Evolutionary conservation across 176 grass and related monocot genomes (phyloP).

Genomic region (Ensete glaucum): DNA sequence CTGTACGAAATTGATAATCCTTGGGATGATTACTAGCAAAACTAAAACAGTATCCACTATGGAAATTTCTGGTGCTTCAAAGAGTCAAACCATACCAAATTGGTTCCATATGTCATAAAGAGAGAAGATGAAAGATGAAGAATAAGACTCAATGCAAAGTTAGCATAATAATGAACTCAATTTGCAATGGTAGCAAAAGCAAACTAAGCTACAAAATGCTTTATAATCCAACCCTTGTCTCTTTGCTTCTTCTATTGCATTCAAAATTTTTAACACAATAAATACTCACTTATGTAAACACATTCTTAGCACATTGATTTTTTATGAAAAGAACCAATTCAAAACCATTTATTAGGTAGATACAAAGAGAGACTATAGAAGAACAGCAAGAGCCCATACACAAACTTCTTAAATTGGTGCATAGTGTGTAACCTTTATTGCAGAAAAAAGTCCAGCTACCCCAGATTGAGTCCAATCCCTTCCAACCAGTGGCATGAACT

Average conservation of each 20-base stretch:
- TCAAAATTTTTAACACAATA: neutral
- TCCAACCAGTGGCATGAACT: conserved; percentile 98
- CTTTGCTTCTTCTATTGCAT: neutral
- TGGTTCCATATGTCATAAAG: neutral
- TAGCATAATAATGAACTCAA: neutral
- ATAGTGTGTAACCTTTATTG: conserved; percentile 59
- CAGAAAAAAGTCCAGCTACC: conserved; percentile 89
- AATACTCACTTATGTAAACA: neutral
- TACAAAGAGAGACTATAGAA: neutral
- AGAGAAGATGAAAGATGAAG: neutral
- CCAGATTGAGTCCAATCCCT: conserved; percentile 96
- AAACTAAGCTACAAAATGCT: neutral
- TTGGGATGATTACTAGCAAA: neutral
- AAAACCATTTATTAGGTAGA: neutral
- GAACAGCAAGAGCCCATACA: neutral
- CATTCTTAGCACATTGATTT: neutral
- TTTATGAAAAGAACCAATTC: neutral
- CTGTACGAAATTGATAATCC: no score
- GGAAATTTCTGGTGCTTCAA: neutral
- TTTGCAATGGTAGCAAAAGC: neutral
- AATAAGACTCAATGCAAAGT: neutral
- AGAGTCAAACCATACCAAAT: neutral
- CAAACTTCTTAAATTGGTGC: neutral
- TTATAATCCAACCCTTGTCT: neutral
- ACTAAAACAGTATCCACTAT: neutral